Percentiles rank a stretch among this genome's conserved stretches.
phyloP scores from a whole-genome alignment of 2,329 filamentous ascomycete species.

The Fusarium sp. region DNA sequence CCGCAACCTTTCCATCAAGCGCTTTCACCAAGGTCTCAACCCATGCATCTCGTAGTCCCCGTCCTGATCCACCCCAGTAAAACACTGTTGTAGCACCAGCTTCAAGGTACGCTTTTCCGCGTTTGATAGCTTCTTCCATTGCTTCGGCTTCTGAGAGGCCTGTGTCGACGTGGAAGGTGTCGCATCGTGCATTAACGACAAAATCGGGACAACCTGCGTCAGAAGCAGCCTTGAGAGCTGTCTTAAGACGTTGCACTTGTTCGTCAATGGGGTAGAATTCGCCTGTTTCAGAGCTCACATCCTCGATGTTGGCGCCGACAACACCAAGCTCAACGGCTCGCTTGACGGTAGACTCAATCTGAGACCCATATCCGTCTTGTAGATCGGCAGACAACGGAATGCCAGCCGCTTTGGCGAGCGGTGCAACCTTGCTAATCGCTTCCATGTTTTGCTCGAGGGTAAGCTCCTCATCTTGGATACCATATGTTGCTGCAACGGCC shows the following conservation, averaged over 20 bases:
- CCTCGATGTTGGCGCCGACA: constrained; percentile 69
- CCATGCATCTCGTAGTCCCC: constrained; percentile 56
- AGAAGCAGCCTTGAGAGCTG: constrained; percentile 53
- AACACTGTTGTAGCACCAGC: constrained; percentile 69
- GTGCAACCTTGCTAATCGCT: constrained; percentile 55
- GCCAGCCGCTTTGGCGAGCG: constrained; percentile 50
- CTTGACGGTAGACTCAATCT: constrained; percentile 55
- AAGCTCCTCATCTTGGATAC: constrained; percentile 58
- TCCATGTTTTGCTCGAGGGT: constrained; percentile 61
- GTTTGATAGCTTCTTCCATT: constrained; percentile 59
- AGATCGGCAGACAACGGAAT: constrained; percentile 66
- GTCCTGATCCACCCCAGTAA: constrained; percentile 63
- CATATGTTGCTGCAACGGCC: constrained; percentile 58
- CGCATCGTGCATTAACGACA: constrained; percentile 66
- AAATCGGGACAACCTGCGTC: constrained; percentile 63
- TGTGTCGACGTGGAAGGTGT: constrained; percentile 55
- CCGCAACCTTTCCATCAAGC: constrained; percentile 60
- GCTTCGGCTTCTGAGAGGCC: constrained; percentile 45
- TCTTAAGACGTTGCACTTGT: constrained; percentile 58
- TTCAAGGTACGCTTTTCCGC: constrained; percentile 65
- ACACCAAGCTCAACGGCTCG: constrained; percentile 60
- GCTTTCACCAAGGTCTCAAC: constrained; percentile 57
- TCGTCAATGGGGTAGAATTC: constrained; percentile 52
- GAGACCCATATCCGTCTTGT: constrained; percentile 67
- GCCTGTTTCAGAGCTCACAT: constrained; percentile 50